phyloP scores from a whole-genome alignment of 2,329 filamentous ascomycete species.

The Bisporella sp. region DNA sequence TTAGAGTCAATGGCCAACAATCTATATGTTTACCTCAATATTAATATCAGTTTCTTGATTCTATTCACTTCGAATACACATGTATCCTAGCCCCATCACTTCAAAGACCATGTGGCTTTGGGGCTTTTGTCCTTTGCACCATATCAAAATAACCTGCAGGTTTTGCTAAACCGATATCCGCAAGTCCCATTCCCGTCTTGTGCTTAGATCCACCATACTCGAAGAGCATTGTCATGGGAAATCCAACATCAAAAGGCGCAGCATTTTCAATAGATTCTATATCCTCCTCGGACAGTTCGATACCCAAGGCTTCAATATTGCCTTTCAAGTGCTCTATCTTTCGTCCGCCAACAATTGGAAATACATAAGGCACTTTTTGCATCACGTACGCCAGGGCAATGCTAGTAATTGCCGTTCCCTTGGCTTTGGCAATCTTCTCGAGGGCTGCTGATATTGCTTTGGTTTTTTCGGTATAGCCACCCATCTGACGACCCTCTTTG shows the following conservation, averaged over 20 bases:
- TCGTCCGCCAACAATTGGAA: slow-evolving; percentile 47
- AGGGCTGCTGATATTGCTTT: slow-evolving; percentile 49
- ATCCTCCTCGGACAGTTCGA: slow-evolving; percentile 43
- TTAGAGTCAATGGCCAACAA: no score
- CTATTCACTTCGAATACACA: no score
- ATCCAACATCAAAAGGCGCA: not conserved
- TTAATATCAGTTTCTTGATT: no score
- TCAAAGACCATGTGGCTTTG: no score
- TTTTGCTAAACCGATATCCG: no score
- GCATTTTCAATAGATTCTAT: slow-evolving; percentile 42
- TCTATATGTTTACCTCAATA: no score
- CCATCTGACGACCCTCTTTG: slow-evolving; percentile 21
- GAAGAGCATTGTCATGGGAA: not conserved
- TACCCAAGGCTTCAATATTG: slow-evolving; percentile 46
- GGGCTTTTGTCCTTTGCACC: no score
- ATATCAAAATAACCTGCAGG: no score
- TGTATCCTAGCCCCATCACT: no score
- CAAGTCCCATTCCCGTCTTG: no score
- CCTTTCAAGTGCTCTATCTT: slow-evolving; percentile 49
- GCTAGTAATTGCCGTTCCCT: slow-evolving; percentile 42
- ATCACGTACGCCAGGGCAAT: slow-evolving; percentile 50
- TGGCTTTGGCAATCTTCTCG: slow-evolving; percentile 48
- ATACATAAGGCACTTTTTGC: slow-evolving; percentile 30
- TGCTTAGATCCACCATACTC: no score
- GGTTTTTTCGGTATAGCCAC: slow-evolving; percentile 40